Base-by-base conservation (phyloP, 768 basidiomycete species). In the Suillus paluster region DNA sequence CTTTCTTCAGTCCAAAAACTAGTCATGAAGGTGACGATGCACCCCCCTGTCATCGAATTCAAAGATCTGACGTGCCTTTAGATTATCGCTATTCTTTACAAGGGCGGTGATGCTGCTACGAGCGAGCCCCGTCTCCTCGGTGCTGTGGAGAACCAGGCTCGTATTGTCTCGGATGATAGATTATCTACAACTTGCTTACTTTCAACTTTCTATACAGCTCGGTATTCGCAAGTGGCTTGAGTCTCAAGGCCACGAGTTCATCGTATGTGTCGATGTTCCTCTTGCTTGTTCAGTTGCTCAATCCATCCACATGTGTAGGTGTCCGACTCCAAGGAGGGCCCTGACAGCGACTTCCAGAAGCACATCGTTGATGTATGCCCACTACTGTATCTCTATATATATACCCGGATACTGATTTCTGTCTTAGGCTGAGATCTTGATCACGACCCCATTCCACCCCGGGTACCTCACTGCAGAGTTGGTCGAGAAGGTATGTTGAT, bases 361-460 rank as follows among this genome's bases (percentile, higher is more conserved):
- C 84, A 95, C 75, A 83, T 95, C 59, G 83, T 83, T 52, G 91
- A 92, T 73, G 91, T 92, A 72, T 57, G 89, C 34, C 52, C 34
- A 54, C 21, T 19, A 36, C n/a, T 53, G 44, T 42, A 38, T 55
- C n/a, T n/a, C n/a, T n/a, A n/a, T n/a, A 49, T 23, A 34, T 55
- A 33, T 63, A n/a, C 60, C 63, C 66, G 36, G 65, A 56, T 59
- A 46, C 61, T 60, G 39, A 62, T 62, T 17, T 58, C 57, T 54
- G 57, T 60, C 41, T 60, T 68, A 91, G 89, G 88, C 89, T 50
- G 91, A 92, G 73, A 84, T 92, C 61, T 73, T 92, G 70, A 92
- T 92, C 72, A 91, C 91, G 2, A 92, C 91, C 5, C 91, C 91
- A 5, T 93, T 94, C 86, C 91, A 94, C 74, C 91, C 91, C 60